phyloP scores from a whole-genome alignment of 306 rosid genomes.

The Dalbergia cultrata region DNA sequence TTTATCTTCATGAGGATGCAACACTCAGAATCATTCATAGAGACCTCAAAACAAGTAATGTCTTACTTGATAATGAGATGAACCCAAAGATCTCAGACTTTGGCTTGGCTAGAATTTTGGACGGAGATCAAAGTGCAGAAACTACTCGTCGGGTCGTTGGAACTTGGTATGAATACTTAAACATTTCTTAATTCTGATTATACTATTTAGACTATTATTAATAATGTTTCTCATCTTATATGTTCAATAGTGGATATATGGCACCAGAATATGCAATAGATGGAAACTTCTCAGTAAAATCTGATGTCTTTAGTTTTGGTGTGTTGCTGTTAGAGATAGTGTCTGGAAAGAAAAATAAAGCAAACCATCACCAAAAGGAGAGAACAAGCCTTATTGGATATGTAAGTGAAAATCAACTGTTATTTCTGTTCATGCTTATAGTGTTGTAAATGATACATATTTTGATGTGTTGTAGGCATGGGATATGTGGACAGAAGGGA shows the following conservation, averaged over 20 bases:
- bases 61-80: constrained; percentile 61
- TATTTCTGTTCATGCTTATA: not conserved
- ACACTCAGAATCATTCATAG: constrained; percentile 58
- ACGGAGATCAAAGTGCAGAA: constrained; percentile 55
- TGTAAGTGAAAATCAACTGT: constrained; percentile 47
- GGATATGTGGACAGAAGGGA: constrained; percentile 61
- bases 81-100: constrained; percentile 69
- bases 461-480: constrained; percentile 56
- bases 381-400: constrained; percentile 58
- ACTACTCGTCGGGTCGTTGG: constrained; percentile 63
- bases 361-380: constrained; percentile 44
- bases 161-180: constrained; percentile 48
- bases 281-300: constrained; percentile 57
- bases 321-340: constrained; percentile 55
- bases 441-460: not conserved
- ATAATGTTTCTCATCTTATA: not conserved
- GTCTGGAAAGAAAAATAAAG: constrained; percentile 60
- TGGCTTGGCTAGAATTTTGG: constrained; percentile 62
- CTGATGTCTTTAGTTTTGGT: constrained; percentile 53
- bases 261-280: constrained; percentile 66
- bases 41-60: constrained; percentile 64
- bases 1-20: constrained; percentile 64
- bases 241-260: constrained; percentile 55
- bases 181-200: not conserved
- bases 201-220: not conserved